Conservation (phyloP, 1,284 basidiomycete species). For the Ceratobasidium sp. region DNA sequence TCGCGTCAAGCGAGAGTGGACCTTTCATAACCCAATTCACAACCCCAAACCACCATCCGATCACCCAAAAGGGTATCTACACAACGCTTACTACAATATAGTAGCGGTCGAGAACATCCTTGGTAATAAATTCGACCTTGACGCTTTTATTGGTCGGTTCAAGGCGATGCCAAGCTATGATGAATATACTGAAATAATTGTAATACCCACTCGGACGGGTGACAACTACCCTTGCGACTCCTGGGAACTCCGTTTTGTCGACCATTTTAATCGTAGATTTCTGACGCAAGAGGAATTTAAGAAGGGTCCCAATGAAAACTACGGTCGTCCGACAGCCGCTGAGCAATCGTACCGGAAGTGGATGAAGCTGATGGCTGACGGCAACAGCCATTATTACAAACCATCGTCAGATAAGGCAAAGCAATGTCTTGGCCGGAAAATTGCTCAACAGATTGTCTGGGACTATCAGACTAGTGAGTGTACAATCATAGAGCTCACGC, state of each 20-base stretch:
- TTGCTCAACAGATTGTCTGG: slow-evolving; percentile 41
- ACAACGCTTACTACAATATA: slow-evolving; percentile 11
- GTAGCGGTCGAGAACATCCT: not conserved
- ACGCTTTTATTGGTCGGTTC: not conserved
- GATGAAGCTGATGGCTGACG: not conserved
- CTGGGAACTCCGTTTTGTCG: slow-evolving; percentile 9
- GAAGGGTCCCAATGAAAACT: not conserved
- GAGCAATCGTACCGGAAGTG: slow-evolving; percentile 20
- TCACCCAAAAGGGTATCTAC: slow-evolving; percentile 9
- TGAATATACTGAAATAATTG: slow-evolving; percentile 37
- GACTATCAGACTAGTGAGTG: slow-evolving; percentile 30
- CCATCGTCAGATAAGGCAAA: slow-evolving; percentile 17
- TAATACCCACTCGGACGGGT: not conserved
- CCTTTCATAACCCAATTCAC: not conserved
- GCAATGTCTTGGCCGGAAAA: slow-evolving; percentile 37
- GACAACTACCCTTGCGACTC: not conserved
- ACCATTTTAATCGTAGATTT: slow-evolving; percentile 38
- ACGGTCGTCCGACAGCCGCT: not conserved
- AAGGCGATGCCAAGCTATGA: slow-evolving; percentile 11
- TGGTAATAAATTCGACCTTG: not conserved
- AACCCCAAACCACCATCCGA: not conserved
- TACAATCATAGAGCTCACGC: too few relatives aligned
- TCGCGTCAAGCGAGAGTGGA: not conserved
- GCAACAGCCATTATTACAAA: not conserved
- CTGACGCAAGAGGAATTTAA: slow-evolving; percentile 9